These are phyloP conservation scores for Iris pallida DNA, from an alignment of 116 monocot species.

Conservation along the genomic window DNA sequence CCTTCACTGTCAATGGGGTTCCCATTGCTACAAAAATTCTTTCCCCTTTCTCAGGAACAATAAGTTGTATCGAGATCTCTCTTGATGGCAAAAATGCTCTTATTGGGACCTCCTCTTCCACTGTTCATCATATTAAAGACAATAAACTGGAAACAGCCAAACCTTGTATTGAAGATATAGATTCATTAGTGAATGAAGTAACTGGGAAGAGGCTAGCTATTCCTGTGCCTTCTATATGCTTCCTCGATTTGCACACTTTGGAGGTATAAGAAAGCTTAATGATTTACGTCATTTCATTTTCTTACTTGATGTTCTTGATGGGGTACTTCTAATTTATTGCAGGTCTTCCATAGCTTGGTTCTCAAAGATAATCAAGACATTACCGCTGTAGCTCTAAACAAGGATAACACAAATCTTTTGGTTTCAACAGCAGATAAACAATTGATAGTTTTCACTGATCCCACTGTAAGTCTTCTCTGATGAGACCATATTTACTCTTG, in stretches of 20 bases:
- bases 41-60: conserved; percentile 52
- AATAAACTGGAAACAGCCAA: conserved; percentile 5
- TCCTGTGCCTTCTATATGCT: conserved; percentile 76
- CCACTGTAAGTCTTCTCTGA: conserved; percentile 54
- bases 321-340: conserved; percentile 4
- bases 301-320: neutral
- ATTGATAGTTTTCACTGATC: conserved; percentile 85
- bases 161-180: neutral
- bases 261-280: conserved; percentile 41
- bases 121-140: conserved; percentile 1
- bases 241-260: conserved; percentile 71
- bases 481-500: too few species aligned
- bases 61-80: conserved; percentile 81
- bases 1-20: conserved; percentile 82
- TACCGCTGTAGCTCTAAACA: conserved; percentile 67
- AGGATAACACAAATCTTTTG: conserved; percentile 86
- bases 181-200: conserved; percentile 3
- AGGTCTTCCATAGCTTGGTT: conserved; percentile 71
- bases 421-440: conserved; percentile 89
- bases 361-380: conserved; percentile 75
- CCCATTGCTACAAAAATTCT: conserved; percentile 47
- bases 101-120: conserved; percentile 50
- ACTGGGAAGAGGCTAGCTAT: conserved; percentile 24
- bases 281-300: neutral
- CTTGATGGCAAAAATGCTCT: conserved; percentile 69